Evolutionary conservation across 192 early-diverging fungal genomes (phyloP).

Genomic region (Mortierella claussenii): DNA sequence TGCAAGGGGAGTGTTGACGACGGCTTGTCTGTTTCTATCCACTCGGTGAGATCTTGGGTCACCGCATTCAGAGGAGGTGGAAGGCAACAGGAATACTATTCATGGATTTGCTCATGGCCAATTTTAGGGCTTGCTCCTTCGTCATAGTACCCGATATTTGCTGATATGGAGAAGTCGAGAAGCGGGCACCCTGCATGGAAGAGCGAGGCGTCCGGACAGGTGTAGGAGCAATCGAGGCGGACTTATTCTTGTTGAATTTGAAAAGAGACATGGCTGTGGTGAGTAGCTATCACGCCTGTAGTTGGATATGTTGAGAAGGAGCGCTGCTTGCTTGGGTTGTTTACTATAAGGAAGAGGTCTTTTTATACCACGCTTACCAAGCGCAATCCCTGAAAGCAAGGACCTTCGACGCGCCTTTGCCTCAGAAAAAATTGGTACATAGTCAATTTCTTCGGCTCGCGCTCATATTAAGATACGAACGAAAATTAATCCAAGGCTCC

Average conservation of each 20-base stretch:
- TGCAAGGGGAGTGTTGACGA: too few relatives aligned
- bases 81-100: neutral
- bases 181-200: neutral
- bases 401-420: too few relatives aligned
- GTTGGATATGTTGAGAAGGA: too few relatives aligned
- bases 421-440: too few relatives aligned
- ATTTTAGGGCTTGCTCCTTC: neutral
- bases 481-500: too few relatives aligned
- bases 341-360: too few relatives aligned
- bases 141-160: neutral
- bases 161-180: too few relatives aligned
- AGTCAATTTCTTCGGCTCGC: too few relatives aligned
- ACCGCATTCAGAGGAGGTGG: neutral
- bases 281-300: neutral
- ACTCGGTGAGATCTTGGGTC: neutral
- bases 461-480: too few relatives aligned
- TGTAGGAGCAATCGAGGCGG: neutral
- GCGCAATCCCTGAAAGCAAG: too few relatives aligned
- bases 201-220: neutral
- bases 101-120: neutral
- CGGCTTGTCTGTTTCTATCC: neutral
- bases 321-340: too few relatives aligned
- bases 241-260: slow-evolving; percentile 12
- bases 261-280: neutral
- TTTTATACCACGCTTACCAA: too few relatives aligned